Evolutionary conservation across 108 stramenopile species (phyloP).

Genomic region (Discostella pseudostelligera): DNA sequence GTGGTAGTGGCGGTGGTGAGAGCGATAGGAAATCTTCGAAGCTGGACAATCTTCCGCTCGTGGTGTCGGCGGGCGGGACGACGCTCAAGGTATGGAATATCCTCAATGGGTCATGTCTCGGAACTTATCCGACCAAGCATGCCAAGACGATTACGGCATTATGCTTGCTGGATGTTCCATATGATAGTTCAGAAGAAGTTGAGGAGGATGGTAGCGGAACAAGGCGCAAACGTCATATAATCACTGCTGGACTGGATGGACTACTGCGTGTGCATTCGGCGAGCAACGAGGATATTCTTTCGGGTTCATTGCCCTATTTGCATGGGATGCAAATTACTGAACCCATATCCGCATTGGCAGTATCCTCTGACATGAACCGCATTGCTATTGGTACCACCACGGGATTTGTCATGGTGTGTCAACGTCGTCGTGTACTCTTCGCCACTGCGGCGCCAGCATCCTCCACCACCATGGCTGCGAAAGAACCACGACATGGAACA

Average conservation of each 20-base stretch:
- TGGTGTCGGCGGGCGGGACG: constrained; percentile 79
- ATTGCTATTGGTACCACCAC: constrained; percentile 71
- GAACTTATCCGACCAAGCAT: constrained; percentile 63
- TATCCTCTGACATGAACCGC: constrained; percentile 55
- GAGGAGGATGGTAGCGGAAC: constrained; percentile 23
- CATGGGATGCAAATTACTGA: constrained; percentile 63
- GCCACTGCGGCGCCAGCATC: neutral
- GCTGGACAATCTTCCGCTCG: constrained; percentile 53
- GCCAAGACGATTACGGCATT: constrained; percentile 84
- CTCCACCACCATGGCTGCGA: neutral
- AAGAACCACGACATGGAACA: constrained; percentile 71
- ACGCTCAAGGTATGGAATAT: constrained; percentile 84
- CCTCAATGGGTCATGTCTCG: constrained; percentile 55
- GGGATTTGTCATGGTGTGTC: constrained; percentile 64
- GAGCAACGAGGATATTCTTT: constrained; percentile 30
- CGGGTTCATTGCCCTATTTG: constrained; percentile 55
- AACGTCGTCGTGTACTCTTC: constrained; percentile 41
- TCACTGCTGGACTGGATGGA: constrained; percentile 77
- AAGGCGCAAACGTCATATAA: constrained; percentile 47
- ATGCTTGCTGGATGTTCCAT: constrained; percentile 40
- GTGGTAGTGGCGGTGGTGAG: neutral
- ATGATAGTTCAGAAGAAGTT: constrained; percentile 36
- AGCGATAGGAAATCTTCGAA: constrained; percentile 8
- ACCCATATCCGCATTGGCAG: constrained; percentile 63
- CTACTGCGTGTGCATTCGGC: constrained; percentile 68